Evolutionary conservation across 129 eudicot genomes (phyloP).

Genomic region (Flaveria trinervia): DNA sequence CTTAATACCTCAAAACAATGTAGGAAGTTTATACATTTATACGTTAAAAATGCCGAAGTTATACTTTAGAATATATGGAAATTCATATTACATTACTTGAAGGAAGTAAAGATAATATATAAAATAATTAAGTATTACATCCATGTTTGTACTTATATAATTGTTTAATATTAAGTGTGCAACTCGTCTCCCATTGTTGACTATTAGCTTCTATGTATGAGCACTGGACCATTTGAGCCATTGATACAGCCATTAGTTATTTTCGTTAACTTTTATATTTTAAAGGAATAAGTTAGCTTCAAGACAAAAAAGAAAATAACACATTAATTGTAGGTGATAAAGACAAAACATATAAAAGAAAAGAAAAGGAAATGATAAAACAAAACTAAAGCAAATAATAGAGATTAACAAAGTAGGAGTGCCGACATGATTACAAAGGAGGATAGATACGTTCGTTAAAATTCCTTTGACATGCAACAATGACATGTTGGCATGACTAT

Average conservation of each 20-base stretch:
- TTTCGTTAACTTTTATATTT: not conserved
- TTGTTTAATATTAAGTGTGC: not conserved
- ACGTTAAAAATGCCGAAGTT: no score
- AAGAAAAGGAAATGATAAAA: not conserved
- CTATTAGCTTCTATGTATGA: not conserved
- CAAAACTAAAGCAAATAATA: conserved; percentile 10
- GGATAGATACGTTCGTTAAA: not conserved
- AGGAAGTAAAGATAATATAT: not conserved
- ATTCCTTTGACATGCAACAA: not conserved
- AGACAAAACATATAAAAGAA: not conserved
- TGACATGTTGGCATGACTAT: not conserved
- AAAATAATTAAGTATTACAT: not conserved
- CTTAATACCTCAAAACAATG: no score
- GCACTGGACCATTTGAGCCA: not conserved
- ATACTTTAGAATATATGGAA: not conserved
- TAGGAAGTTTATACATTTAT: no score
- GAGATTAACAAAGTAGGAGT: not conserved
- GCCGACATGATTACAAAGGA: not conserved
- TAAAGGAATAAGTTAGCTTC: not conserved
- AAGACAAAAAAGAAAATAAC: not conserved
- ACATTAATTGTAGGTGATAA: not conserved
- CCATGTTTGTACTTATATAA: not conserved
- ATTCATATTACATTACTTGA: not conserved
- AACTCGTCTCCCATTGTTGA: conserved; percentile 16
- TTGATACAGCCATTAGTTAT: not conserved